phyloP scores from a whole-genome alignment of 1,284 basidiomycete genomes.

The Blastosporella zonata region DNA sequence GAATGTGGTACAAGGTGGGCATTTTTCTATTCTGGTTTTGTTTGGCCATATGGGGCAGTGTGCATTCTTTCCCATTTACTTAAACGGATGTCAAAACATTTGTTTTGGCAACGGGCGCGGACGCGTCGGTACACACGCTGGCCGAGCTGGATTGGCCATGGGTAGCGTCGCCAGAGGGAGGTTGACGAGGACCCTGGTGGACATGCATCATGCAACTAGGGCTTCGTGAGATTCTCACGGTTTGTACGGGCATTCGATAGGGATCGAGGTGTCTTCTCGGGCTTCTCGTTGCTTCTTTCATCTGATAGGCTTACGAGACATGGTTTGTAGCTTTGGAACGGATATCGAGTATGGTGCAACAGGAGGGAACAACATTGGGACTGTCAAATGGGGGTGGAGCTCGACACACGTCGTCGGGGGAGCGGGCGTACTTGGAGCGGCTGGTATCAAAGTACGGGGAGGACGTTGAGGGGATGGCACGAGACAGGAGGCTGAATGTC shows the following conservation, averaged over 20 bases:
- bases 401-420: conserved; percentile 71
- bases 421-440: conserved; percentile 64
- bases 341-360: conserved; percentile 28
- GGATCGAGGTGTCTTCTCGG: conserved; percentile 5
- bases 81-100: conserved; percentile 6
- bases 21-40: not conserved
- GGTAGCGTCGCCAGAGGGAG: too few relatives aligned
- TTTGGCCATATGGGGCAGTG: conserved; percentile 11
- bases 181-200: not conserved
- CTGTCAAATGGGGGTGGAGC: conserved; percentile 39
- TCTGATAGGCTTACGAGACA: conserved; percentile 17
- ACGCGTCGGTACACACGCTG: conserved; percentile 13
- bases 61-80: not conserved
- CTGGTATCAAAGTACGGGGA: conserved; percentile 73
- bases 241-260: conserved; percentile 18
- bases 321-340: conserved; percentile 33
- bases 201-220: conserved; percentile 3
- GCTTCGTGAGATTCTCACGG: conserved; percentile 16
- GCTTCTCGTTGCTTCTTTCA: conserved; percentile 21
- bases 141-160: conserved; percentile 3
- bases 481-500: conserved; percentile 77
- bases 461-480: conserved; percentile 77
- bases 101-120: too few relatives aligned
- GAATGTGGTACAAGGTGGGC: conserved; percentile 33
- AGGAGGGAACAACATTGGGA: conserved; percentile 29